Conservation (phyloP, 2,329 filamentous ascomycete genomes). For the Exophiala spinifera region DNA sequence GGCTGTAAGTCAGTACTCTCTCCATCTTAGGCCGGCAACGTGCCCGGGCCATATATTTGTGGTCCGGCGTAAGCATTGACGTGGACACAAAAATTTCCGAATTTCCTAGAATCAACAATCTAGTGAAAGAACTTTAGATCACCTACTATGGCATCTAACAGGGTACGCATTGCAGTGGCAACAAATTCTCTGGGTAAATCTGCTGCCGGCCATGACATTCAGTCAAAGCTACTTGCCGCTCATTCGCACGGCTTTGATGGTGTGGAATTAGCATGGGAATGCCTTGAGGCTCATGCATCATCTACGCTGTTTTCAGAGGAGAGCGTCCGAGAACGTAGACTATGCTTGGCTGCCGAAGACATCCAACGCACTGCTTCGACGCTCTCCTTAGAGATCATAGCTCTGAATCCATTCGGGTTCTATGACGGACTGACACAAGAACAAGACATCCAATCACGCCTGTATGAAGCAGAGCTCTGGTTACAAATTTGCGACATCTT, state of each 20-base stretch:
- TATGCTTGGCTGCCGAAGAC: conserved; percentile 31
- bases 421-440: conserved; percentile 33
- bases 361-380: conserved; percentile 15
- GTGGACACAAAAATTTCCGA: too few species aligned
- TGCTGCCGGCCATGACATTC: conserved; percentile 62
- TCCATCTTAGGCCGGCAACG: too few species aligned
- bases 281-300: conserved; percentile 56
- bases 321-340: conserved; percentile 25
- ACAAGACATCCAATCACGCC: conserved; percentile 30
- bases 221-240: conserved; percentile 66
- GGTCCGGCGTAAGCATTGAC: neutral
- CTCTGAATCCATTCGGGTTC: conserved; percentile 37
- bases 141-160: neutral
- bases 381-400: conserved; percentile 34
- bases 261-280: conserved; percentile 75
- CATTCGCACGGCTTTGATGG: conserved; percentile 62
- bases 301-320: neutral
- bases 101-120: too few species aligned
- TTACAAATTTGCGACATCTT: conserved; percentile 30
- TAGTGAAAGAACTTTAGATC: neutral
- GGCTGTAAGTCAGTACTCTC: too few species aligned
- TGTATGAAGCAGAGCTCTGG: conserved; percentile 34
- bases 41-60: too few species aligned
- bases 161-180: conserved; percentile 54
- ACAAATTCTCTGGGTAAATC: conserved; percentile 69